Conservation (phyloP, 148 eudicot genomes). For the Euryodendron excelsum region DNA sequence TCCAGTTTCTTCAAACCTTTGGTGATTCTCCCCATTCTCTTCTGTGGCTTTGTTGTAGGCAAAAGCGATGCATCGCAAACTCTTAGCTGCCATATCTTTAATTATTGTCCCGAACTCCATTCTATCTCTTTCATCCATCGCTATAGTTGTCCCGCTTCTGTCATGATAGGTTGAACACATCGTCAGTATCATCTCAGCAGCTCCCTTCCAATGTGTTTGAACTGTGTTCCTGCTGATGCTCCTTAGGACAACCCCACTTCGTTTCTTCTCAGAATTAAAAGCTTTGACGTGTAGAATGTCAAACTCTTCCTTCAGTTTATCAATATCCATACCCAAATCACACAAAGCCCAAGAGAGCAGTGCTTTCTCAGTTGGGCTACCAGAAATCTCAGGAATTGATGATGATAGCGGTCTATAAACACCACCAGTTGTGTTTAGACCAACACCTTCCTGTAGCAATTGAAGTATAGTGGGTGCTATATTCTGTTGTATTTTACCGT, state of each 20-base stretch:
- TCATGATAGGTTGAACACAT: slow-evolving; percentile 36
- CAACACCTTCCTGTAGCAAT: background rate
- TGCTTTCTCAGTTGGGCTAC: slow-evolving; percentile 49
- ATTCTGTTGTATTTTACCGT: background rate
- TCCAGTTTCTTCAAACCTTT: background rate
- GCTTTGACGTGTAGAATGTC: slow-evolving; percentile 36
- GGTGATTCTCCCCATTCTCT: background rate
- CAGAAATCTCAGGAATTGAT: slow-evolving; percentile 26
- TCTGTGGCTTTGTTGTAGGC: slow-evolving; percentile 24
- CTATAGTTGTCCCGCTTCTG: slow-evolving; percentile 12
- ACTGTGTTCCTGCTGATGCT: background rate
- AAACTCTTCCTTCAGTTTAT: slow-evolving; percentile 12
- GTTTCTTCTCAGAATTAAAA: slow-evolving; percentile 41
- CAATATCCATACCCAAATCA: slow-evolving; percentile 33
- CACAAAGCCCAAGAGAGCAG: slow-evolving; percentile 37
- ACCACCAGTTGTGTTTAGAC: background rate
- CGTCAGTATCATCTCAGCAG: slow-evolving; percentile 47
- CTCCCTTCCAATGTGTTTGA: slow-evolving; percentile 47
- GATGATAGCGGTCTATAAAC: background rate
- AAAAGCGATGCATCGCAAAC: slow-evolving; percentile 44
- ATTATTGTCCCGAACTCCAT: slow-evolving; percentile 20
- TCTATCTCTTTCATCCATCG: slow-evolving; percentile 20
- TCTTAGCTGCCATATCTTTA: slow-evolving; percentile 37
- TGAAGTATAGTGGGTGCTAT: background rate
- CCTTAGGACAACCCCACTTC: slow-evolving; percentile 31